phyloP scores from a whole-genome alignment of 1,139 yeast species.

The Wickerhamomyces sp. region DNA sequence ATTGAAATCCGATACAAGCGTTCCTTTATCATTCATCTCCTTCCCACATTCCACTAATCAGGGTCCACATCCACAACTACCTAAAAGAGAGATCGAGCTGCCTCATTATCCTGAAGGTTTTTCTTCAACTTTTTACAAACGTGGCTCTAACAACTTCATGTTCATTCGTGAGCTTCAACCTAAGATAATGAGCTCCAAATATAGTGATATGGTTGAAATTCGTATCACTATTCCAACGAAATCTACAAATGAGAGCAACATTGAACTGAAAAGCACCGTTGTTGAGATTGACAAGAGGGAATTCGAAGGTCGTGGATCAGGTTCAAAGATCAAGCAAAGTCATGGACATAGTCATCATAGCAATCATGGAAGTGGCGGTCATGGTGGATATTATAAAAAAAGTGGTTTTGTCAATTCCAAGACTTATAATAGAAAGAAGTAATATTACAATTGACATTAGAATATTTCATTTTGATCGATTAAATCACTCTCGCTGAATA shows the following conservation, averaged over 20 bases:
- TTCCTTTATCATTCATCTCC: background rate
- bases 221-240: conserved; percentile 30
- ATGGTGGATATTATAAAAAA: background rate
- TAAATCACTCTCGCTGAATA: too few species aligned
- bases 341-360: background rate
- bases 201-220: conserved; percentile 27
- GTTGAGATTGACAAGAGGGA: background rate
- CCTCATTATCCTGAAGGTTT: conserved; percentile 36
- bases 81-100: conserved; percentile 10
- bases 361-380: background rate
- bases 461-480: too few species aligned
- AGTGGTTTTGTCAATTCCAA: conserved; percentile 9
- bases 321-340: background rate
- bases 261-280: too few species aligned
- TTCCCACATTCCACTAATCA: background rate
- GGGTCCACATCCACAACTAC: background rate
- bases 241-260: too few species aligned
- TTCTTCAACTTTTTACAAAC: conserved; percentile 37
- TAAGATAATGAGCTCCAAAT: conserved; percentile 33
- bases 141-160: conserved; percentile 39
- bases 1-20: background rate
- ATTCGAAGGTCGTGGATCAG: background rate
- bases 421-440: background rate
- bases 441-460: too few species aligned
- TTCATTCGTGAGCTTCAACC: conserved; percentile 40